Conservation (phyloP, 1,284 basidiomycete genomes). For the Ceratobasidium sp. region DNA sequence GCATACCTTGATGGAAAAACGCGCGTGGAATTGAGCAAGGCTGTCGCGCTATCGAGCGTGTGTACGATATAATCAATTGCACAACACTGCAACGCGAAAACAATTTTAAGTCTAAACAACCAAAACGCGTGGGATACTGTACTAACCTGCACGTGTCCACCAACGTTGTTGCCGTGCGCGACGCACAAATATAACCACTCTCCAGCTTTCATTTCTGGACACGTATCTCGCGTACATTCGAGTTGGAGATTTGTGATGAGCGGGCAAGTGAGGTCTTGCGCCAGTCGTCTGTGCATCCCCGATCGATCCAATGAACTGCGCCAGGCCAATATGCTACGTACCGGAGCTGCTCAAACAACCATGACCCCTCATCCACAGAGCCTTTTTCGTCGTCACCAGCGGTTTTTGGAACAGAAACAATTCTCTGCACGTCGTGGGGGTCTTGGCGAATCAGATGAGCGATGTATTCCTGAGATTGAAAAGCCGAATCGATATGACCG, state of each 20-base stretch:
- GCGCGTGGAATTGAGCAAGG: constrained; percentile 89
- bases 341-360: constrained; percentile 96
- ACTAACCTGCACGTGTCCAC: constrained; percentile 77
- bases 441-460: constrained; percentile 84
- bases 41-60: constrained; percentile 92
- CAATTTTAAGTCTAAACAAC: not conserved
- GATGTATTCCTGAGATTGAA: constrained; percentile 96
- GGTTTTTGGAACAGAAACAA: constrained; percentile 75
- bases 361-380: constrained; percentile 82
- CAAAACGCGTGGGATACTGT: constrained; percentile 17
- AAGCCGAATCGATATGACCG: constrained; percentile 78
- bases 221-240: constrained; percentile 84
- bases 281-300: constrained; percentile 73
- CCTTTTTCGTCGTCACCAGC: constrained; percentile 61
- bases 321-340: constrained; percentile 55
- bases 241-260: constrained; percentile 87
- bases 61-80: constrained; percentile 98
- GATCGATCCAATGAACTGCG: constrained; percentile 1
- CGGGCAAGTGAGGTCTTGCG: constrained; percentile 90
- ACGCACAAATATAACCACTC: constrained; percentile 98
- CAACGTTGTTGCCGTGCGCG: constrained; percentile 75
- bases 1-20: constrained; percentile 89
- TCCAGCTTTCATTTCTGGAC: constrained; percentile 96
- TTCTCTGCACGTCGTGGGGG: constrained; percentile 86
- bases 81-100: constrained; percentile 75